phyloP scores from a whole-genome alignment of 345 rosid genomes.

The Eucalyptus victrix region DNA sequence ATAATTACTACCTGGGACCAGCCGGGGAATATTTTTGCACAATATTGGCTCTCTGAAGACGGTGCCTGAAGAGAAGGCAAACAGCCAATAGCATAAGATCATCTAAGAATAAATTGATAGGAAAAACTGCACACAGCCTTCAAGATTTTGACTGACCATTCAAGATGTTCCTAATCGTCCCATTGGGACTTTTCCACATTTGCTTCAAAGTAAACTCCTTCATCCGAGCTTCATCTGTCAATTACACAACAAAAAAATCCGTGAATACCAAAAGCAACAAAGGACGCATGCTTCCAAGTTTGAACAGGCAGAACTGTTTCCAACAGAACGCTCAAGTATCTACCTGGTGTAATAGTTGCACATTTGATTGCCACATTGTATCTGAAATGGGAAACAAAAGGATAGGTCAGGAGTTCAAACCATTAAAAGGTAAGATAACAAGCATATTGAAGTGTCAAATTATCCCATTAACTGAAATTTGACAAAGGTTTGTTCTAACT shows the following conservation, averaged over 20 bases:
- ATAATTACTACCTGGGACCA: constrained; percentile 55
- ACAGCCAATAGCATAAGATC: neutral
- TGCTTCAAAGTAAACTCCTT: constrained; percentile 78
- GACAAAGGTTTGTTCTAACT: neutral
- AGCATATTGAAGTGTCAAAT: neutral
- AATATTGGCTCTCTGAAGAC: constrained; percentile 96
- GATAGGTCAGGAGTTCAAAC: neutral
- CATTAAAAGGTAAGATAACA: neutral
- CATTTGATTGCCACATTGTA: constrained; percentile 97
- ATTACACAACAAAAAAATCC: neutral
- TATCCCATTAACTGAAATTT: neutral
- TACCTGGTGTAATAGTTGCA: constrained; percentile 98
- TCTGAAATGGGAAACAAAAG: constrained; percentile 20
- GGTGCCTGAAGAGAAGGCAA: constrained; percentile 53
- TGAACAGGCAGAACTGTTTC: neutral
- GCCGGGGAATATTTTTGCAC: constrained; percentile 84
- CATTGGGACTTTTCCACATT: constrained; percentile 99
- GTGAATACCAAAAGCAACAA: neutral
- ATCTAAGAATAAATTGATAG: neutral
- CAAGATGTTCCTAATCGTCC: constrained; percentile 91
- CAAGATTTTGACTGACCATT: constrained; percentile 42
- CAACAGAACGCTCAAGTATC: neutral
- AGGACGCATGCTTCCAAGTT: neutral
- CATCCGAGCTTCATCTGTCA: constrained; percentile 84
- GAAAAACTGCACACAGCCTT: neutral